phyloP scores from a whole-genome alignment of 1,284 basidiomycete genomes.

The Omphalotus olearius region DNA sequence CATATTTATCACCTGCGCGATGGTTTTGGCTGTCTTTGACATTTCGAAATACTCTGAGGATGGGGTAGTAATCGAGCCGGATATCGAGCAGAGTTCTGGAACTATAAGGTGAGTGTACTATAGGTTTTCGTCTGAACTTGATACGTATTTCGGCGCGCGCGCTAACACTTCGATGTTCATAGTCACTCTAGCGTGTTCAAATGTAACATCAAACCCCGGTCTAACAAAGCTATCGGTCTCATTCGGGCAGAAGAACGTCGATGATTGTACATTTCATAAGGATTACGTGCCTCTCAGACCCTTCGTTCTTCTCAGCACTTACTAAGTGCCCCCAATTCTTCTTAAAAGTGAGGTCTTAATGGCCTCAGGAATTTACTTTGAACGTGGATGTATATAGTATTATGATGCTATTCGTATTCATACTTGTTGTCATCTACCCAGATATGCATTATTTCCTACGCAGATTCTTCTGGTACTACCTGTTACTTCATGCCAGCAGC shows the following conservation, averaged over 20 bases:
- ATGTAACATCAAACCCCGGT: conserved; percentile 13
- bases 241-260: conserved; percentile 1
- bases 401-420: background rate
- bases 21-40: conserved; percentile 26
- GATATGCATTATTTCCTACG: background rate
- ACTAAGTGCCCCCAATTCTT: background rate
- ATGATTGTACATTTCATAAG: background rate
- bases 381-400: background rate
- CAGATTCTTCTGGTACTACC: no score
- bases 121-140: background rate
- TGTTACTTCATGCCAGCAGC: no score
- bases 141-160: no score
- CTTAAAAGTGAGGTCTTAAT: no score
- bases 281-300: no score
- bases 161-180: background rate
- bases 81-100: conserved; percentile 10
- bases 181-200: conserved; percentile 15
- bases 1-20: conserved; percentile 25
- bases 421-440: background rate
- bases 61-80: conserved; percentile 14
- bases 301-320: background rate
- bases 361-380: no score
- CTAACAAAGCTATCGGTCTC: background rate
- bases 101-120: conserved; percentile 14
- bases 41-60: conserved; percentile 23